Evolutionary conservation across 352 stramenopile species (phyloP).

Genomic region (Globisporangium canariense): DNA sequence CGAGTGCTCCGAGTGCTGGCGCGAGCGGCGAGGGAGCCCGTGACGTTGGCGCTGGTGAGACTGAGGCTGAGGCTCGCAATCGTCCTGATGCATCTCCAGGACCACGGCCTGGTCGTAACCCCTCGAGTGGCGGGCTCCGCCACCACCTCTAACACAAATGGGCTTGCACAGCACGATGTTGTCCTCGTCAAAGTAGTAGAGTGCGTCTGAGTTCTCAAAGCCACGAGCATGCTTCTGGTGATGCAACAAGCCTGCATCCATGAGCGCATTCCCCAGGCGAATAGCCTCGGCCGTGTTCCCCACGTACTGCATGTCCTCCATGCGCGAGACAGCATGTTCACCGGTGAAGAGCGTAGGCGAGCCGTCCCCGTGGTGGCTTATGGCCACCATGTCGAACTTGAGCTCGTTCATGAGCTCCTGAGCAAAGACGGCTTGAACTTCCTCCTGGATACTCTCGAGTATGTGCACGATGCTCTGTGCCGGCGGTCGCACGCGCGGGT

Average conservation of each 20-base stretch:
- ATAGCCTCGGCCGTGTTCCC: slow-evolving; percentile 32
- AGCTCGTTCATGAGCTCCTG: slow-evolving; percentile 25
- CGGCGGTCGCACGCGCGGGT: slow-evolving; percentile 20
- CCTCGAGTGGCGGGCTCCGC: neutral
- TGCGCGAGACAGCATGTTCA: slow-evolving; percentile 23
- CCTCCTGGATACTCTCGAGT: slow-evolving; percentile 31
- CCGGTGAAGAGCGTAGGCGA: slow-evolving; percentile 18
- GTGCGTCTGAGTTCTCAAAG: slow-evolving; percentile 17
- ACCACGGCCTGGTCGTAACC: neutral
- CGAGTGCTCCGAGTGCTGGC: slow-evolving; percentile 9
- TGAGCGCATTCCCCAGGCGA: slow-evolving; percentile 40
- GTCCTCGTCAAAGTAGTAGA: slow-evolving; percentile 48
- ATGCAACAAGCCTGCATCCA: slow-evolving; percentile 26
- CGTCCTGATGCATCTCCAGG: neutral
- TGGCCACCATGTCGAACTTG: slow-evolving; percentile 13
- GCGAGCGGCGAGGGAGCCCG: slow-evolving; percentile 1
- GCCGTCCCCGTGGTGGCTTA: slow-evolving; percentile 7
- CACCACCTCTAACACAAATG: slow-evolving; percentile 1
- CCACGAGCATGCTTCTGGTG: slow-evolving; percentile 20
- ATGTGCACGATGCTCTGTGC: slow-evolving; percentile 26
- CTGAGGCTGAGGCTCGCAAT: neutral
- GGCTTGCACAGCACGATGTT: slow-evolving; percentile 25
- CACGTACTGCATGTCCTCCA: slow-evolving; percentile 44
- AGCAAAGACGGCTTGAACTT: slow-evolving; percentile 20
- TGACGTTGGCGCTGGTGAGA: neutral